Conservation (phyloP, 2,329 filamentous ascomycete genomes). For the Fusarium decemcellulare region DNA sequence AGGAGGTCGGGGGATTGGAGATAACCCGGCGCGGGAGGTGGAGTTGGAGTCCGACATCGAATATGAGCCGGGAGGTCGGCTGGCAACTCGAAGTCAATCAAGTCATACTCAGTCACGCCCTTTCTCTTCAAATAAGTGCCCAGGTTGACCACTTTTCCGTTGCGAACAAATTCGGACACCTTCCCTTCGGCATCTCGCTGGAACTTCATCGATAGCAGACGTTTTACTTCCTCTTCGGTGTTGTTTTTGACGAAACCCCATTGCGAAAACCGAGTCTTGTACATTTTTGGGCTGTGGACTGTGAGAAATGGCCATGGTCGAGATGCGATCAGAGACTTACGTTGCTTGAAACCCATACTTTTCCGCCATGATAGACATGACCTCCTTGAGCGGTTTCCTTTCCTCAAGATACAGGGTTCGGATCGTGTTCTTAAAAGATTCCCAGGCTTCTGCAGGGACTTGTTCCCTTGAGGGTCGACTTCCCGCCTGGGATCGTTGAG, state of each 20-base stretch:
- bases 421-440: conserved; percentile 62
- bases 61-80: conserved; percentile 60
- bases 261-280: conserved; percentile 68
- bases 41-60: conserved; percentile 61
- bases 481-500: conserved; percentile 50
- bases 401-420: conserved; percentile 63
- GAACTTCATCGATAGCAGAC: conserved; percentile 65
- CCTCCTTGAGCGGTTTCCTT: conserved; percentile 65
- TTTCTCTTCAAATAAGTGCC: conserved; percentile 68
- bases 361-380: conserved; percentile 66
- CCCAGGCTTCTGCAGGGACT: conserved; percentile 63
- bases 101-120: conserved; percentile 67
- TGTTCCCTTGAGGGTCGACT: conserved; percentile 58
- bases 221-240: conserved; percentile 67
- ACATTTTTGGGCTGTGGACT: conserved; percentile 64
- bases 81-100: conserved; percentile 61
- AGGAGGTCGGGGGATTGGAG: conserved; percentile 60
- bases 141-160: conserved; percentile 66
- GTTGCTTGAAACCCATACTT: conserved; percentile 64
- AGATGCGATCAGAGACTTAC: conserved; percentile 50
- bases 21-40: conserved; percentile 58
- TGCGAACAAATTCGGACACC: conserved; percentile 66
- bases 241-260: conserved; percentile 71
- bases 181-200: conserved; percentile 68
- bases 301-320: conserved; percentile 23